phyloP scores from a whole-genome alignment of 2,329 filamentous ascomycete genomes.

The Penicillium hordei region DNA sequence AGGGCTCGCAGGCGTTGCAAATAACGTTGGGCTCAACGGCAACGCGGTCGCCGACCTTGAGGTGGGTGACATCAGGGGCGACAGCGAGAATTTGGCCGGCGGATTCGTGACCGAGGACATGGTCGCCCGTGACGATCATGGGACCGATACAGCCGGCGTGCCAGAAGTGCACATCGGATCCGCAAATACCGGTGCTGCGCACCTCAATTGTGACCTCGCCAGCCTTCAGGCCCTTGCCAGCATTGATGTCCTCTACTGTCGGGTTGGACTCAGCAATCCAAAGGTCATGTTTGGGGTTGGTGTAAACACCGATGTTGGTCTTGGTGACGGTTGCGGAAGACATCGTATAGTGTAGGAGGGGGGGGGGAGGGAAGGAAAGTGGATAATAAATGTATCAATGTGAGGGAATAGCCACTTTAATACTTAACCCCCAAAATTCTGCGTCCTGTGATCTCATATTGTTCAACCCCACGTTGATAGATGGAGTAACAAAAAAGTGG shows the following conservation, averaged over 20 bases:
- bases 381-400: slow-evolving; percentile 9
- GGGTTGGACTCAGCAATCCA: slow-evolving; percentile 83
- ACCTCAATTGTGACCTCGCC: slow-evolving; percentile 87
- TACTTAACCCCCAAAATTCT: not conserved
- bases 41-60: slow-evolving; percentile 85
- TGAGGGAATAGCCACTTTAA: slow-evolving; percentile 17
- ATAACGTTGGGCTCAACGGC: slow-evolving; percentile 93
- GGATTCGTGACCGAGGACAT: slow-evolving; percentile 92
- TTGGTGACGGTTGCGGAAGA: slow-evolving; percentile 55
- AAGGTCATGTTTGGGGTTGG: slow-evolving; percentile 86
- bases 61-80: slow-evolving; percentile 67
- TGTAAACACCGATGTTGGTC: slow-evolving; percentile 93
- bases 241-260: slow-evolving; percentile 69
- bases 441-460: slow-evolving; percentile 6
- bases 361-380: slow-evolving; percentile 6
- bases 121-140: slow-evolving; percentile 86
- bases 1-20: slow-evolving; percentile 86
- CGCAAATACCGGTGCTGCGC: slow-evolving; percentile 95
- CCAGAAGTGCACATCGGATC: slow-evolving; percentile 97
- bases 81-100: slow-evolving; percentile 75
- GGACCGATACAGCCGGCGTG: slow-evolving; percentile 91
- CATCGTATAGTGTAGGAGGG: slow-evolving; percentile 24
- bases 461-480: slow-evolving; percentile 9
- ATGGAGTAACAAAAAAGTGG: slow-evolving; percentile 20
- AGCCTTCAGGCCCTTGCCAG: slow-evolving; percentile 66